Percentiles rank a stretch among this genome's conserved stretches.
phyloP scores from a whole-genome alignment of 1,139 yeast genomes.

The Williopsis jadinii region DNA sequence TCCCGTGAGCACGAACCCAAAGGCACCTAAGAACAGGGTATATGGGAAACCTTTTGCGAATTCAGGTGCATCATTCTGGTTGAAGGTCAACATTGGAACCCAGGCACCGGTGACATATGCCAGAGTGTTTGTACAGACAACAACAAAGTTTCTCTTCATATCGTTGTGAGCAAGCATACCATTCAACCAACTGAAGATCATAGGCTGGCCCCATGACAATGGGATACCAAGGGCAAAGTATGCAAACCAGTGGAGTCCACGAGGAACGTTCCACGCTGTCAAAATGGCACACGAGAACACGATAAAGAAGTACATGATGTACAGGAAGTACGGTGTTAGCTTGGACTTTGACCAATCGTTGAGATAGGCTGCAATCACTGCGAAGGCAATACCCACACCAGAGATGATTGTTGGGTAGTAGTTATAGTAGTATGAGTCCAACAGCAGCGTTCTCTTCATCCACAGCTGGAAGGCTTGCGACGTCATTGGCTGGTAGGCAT shows the following conservation, averaged over 20 bases:
- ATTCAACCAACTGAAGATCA: conserved; percentile 53
- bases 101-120: conserved; percentile 20
- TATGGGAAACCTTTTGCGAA: conserved; percentile 45
- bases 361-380: conserved; percentile 8
- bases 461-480: conserved; percentile 36
- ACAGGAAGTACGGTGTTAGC: conserved; percentile 2
- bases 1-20: conserved; percentile 8
- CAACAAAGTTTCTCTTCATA: conserved; percentile 22
- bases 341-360: conserved; percentile 9
- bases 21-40: conserved; percentile 33
- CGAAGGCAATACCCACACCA: conserved; percentile 15
- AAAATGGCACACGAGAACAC: conserved; percentile 8
- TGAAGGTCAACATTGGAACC: conserved; percentile 40
- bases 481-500: conserved; percentile 34
- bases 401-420: conserved; percentile 15
- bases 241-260: conserved; percentile 17
- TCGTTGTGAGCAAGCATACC: conserved; percentile 29
- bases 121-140: conserved; percentile 16
- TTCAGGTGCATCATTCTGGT: conserved; percentile 41
- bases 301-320: conserved; percentile 8
- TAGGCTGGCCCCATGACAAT: conserved; percentile 36
- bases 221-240: conserved; percentile 14
- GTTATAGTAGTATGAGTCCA: conserved; percentile 16
- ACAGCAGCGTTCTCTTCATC: conserved; percentile 39
- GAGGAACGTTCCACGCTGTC: conserved; percentile 15